phyloP scores from a whole-genome alignment of 371 early-diverging fungal genomes.

The Funneliformis caledonium region DNA sequence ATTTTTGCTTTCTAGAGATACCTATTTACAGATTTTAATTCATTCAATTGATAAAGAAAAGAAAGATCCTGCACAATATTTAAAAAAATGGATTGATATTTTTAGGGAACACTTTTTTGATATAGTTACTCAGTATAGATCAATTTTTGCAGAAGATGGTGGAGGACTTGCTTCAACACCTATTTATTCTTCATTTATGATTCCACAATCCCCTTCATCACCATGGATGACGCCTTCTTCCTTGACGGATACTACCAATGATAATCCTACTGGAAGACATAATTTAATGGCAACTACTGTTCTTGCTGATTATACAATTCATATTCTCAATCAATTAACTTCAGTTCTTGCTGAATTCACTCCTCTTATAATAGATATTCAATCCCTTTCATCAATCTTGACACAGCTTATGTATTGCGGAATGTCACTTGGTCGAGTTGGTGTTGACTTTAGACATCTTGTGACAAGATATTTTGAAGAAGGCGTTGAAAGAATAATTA shows the following conservation, averaged over 20 bases:
- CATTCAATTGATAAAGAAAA: constrained; percentile 52
- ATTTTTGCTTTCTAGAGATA: constrained; percentile 75
- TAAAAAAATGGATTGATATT: constrained; percentile 76
- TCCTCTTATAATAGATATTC: constrained; percentile 64
- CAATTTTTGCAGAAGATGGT: constrained; percentile 72
- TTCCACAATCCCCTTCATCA: constrained; percentile 40
- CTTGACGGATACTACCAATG: not conserved
- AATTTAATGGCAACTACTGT: constrained; percentile 36
- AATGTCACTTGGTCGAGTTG: constrained; percentile 79
- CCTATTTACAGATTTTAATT: constrained; percentile 62
- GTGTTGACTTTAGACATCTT: constrained; percentile 75
- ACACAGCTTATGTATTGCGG: constrained; percentile 86
- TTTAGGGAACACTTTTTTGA: constrained; percentile 82
- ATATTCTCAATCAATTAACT: constrained; percentile 46
- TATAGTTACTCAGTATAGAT: constrained; percentile 79
- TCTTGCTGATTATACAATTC: constrained; percentile 42
- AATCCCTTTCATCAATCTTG: constrained; percentile 65
- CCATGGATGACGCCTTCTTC: constrained; percentile 47
- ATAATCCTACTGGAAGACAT: not conserved
- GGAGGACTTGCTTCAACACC: constrained; percentile 20
- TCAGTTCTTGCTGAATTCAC: constrained; percentile 58
- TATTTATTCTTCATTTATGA: constrained; percentile 21
- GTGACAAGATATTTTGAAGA: constrained; percentile 67
- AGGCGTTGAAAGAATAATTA: constrained; percentile 62
- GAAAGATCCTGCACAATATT: constrained; percentile 64